phyloP scores from a whole-genome alignment of 1,284 basidiomycete species.

The Ceratobasidium sp. region DNA sequence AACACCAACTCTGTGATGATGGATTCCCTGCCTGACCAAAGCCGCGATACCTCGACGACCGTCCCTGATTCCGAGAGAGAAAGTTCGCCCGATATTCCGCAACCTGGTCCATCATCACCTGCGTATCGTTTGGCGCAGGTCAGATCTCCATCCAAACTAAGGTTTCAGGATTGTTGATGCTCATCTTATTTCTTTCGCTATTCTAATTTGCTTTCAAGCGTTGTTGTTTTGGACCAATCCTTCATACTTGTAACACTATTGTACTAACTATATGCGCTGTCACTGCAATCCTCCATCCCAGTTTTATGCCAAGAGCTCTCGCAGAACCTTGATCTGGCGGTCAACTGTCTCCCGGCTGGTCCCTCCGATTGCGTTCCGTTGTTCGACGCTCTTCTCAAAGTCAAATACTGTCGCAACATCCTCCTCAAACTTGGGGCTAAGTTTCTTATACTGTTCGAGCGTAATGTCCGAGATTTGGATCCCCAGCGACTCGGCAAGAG shows the following conservation, averaged over 20 bases:
- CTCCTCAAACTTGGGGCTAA: constrained; percentile 82
- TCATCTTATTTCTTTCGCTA: constrained; percentile 10
- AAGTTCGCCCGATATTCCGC: not conserved
- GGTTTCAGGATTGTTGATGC: constrained; percentile 10
- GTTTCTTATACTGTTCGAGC: constrained; percentile 78
- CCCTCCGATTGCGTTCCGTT: constrained; percentile 91
- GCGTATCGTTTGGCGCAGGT: not conserved
- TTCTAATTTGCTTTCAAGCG: constrained; percentile 11
- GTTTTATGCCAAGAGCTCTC: constrained; percentile 58
- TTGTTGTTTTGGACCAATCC: not conserved
- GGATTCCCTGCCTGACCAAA: constrained; percentile 25
- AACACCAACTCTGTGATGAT: constrained; percentile 25
- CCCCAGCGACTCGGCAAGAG: constrained; percentile 85
- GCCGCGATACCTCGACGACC: not conserved
- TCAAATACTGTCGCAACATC: constrained; percentile 88
- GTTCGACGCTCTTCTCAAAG: constrained; percentile 96
- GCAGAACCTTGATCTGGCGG: constrained; percentile 81
- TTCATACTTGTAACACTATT: constrained; percentile 36
- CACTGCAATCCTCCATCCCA: not conserved
- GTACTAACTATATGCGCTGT: constrained; percentile 20
- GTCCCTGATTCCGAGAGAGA: constrained; percentile 25
- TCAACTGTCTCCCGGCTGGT: constrained; percentile 86
- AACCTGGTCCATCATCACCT: constrained; percentile 16
- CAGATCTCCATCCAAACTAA: constrained; percentile 28
- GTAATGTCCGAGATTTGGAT: constrained; percentile 85